These are phyloP conservation scores for Linderina pennispora DNA, from an alignment of 192 early-diverging fungal genomes.

Conservation along the genomic window DNA sequence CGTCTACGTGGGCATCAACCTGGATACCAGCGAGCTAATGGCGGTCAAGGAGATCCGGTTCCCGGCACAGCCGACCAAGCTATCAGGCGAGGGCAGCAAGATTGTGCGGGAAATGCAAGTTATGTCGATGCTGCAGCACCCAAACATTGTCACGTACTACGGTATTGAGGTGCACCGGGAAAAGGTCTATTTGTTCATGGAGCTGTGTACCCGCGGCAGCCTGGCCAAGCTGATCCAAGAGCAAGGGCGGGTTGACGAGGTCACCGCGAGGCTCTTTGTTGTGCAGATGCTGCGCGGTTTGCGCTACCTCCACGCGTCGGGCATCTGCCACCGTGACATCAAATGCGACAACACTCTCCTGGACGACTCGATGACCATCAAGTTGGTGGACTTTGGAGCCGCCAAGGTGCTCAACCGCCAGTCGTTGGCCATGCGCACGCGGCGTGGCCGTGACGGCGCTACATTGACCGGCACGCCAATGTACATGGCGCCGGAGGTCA, in stretches of 20 bases:
- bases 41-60: conserved; percentile 91
- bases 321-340: conserved; percentile 87
- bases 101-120: conserved; percentile 91
- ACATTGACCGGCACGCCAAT: conserved; percentile 56
- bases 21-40: conserved; percentile 78
- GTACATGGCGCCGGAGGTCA: conserved; percentile 71
- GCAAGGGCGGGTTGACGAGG: conserved; percentile 75
- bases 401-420: conserved; percentile 80
- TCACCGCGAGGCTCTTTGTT: conserved; percentile 61
- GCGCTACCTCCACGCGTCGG: conserved; percentile 73
- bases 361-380: conserved; percentile 69
- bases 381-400: conserved; percentile 88
- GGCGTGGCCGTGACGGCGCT: conserved; percentile 6
- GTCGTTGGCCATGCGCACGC: conserved; percentile 35
- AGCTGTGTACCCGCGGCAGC: conserved; percentile 76
- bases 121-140: conserved; percentile 82
- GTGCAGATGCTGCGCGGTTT: conserved; percentile 80
- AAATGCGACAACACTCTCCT: conserved; percentile 84
- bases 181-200: conserved; percentile 88
- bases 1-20: conserved; percentile 78
- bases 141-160: conserved; percentile 86
- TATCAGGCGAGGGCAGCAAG: conserved; percentile 37
- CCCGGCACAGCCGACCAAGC: conserved; percentile 49
- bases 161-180: conserved; percentile 90
- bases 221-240: conserved; percentile 63